Conservation (phyloP, 2,329 filamentous ascomycete genomes). For the Septoria petroselini region DNA sequence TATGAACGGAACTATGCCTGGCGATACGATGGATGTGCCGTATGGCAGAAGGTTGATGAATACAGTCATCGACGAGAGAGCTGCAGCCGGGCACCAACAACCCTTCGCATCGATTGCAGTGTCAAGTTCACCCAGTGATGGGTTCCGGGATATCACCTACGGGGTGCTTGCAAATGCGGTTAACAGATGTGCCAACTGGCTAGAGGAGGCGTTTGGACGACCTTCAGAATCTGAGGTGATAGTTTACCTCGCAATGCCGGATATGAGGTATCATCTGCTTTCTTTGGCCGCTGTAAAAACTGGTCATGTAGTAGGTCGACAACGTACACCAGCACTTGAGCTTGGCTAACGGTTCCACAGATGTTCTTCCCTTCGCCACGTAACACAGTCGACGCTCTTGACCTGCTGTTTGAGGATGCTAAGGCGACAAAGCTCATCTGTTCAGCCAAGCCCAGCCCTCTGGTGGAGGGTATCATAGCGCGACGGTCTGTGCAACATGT, state of each 20-base stretch:
- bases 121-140: not conserved
- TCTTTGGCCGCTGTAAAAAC: slow-evolving; percentile 13
- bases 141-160: slow-evolving; percentile 14
- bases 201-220: not conserved
- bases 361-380: slow-evolving; percentile 14
- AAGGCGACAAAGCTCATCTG: slow-evolving; percentile 3
- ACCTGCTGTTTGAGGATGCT: not conserved
- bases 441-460: not conserved
- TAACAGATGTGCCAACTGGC: slow-evolving; percentile 11
- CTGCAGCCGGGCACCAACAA: not conserved
- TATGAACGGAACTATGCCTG: not conserved
- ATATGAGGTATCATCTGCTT: slow-evolving; percentile 12
- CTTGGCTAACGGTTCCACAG: not conserved
- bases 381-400: slow-evolving; percentile 7
- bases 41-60: slow-evolving; percentile 8
- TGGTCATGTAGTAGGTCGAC: slow-evolving; percentile 7
- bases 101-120: slow-evolving; percentile 8
- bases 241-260: slow-evolving; percentile 11
- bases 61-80: slow-evolving; percentile 8
- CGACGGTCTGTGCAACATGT: not conserved
- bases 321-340: not conserved
- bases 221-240: not conserved
- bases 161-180: slow-evolving; percentile 12
- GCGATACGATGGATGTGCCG: too few species aligned
- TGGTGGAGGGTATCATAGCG: not conserved